A percentile compares a stretch with the other conserved stretches of the same genome.
Evolutionary conservation across 495 filamentous ascomycete species (phyloP).

Genomic region (Neurospora discreta): DNA sequence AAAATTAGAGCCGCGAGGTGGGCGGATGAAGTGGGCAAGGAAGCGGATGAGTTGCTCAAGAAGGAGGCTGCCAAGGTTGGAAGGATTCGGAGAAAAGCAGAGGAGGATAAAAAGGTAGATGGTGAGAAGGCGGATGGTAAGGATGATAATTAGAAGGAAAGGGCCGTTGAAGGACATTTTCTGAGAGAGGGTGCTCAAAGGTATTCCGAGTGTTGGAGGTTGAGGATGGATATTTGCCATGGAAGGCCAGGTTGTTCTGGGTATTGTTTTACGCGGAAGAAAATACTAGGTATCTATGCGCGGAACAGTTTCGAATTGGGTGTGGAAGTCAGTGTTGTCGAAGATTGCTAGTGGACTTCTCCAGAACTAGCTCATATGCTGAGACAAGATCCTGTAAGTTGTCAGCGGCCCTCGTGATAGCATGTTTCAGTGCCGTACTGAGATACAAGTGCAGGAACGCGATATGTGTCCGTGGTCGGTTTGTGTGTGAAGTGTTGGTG

Average conservation of each 20-base stretch:
- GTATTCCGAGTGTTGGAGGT: background rate
- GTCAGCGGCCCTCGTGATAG: background rate
- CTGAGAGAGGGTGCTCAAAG: background rate
- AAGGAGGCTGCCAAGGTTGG: background rate
- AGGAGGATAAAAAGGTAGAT: background rate
- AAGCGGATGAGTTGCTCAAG: background rate
- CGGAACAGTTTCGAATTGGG: too few species aligned
- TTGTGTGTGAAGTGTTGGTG: background rate
- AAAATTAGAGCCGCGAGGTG: background rate
- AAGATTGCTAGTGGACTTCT: background rate
- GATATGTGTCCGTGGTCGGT: background rate
- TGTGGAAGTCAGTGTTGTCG: background rate
- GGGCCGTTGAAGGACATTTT: background rate
- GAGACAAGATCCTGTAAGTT: background rate
- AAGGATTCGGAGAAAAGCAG: background rate
- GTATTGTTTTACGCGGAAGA: background rate
- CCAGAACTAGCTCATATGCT: background rate
- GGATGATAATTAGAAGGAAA: background rate
- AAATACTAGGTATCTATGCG: too few species aligned
- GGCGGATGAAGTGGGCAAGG: background rate
- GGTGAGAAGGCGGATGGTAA: background rate
- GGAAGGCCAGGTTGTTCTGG: background rate
- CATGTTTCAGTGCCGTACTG: background rate
- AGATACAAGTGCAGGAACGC: background rate
- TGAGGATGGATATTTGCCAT: background rate